Percentiles rank a stretch among this genome's conserved stretches.
These are phyloP conservation scores for Nidula niveotomentosa DNA, from an alignment of 1,284 basidiomycete genomes.

Conservation along the genomic window DNA sequence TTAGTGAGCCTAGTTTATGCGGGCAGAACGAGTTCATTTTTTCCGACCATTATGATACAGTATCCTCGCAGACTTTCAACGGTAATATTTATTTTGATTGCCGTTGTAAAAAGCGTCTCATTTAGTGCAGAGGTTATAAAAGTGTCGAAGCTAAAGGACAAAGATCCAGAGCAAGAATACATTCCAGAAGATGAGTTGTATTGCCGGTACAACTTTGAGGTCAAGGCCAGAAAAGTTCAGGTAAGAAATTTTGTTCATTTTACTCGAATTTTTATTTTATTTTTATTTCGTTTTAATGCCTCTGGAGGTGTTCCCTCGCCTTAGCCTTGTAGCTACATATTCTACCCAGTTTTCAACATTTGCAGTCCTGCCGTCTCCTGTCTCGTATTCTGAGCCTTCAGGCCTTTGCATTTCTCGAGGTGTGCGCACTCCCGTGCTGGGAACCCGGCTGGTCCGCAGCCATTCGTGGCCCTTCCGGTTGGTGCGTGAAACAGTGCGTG, in stretches of 20 bases:
- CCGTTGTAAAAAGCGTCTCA: background rate
- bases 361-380: too few relatives aligned
- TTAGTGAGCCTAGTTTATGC: slow-evolving; percentile 33
- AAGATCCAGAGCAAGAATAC: slow-evolving; percentile 24
- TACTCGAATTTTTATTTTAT: background rate
- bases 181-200: slow-evolving; percentile 40
- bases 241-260: slow-evolving; percentile 18
- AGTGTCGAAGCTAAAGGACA: slow-evolving; percentile 31
- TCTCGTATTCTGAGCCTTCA: too few relatives aligned
- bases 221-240: slow-evolving; percentile 23
- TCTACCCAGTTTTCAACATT: too few relatives aligned
- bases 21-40: slow-evolving; percentile 40
- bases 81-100: slow-evolving; percentile 23
- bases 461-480: too few relatives aligned
- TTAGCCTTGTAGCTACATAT: too few relatives aligned
- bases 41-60: slow-evolving; percentile 42
- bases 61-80: slow-evolving; percentile 38
- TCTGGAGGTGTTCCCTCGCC: too few relatives aligned
- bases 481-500: too few relatives aligned
- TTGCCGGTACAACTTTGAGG: slow-evolving; percentile 36
- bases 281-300: too few relatives aligned
- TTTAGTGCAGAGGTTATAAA: slow-evolving; percentile 21
- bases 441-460: too few relatives aligned
- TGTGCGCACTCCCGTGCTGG: too few relatives aligned
- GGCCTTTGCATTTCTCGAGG: too few relatives aligned